These are phyloP conservation scores for Fraxinus ornus DNA, from an alignment of 305 asterid species.

Conservation along the genomic window DNA sequence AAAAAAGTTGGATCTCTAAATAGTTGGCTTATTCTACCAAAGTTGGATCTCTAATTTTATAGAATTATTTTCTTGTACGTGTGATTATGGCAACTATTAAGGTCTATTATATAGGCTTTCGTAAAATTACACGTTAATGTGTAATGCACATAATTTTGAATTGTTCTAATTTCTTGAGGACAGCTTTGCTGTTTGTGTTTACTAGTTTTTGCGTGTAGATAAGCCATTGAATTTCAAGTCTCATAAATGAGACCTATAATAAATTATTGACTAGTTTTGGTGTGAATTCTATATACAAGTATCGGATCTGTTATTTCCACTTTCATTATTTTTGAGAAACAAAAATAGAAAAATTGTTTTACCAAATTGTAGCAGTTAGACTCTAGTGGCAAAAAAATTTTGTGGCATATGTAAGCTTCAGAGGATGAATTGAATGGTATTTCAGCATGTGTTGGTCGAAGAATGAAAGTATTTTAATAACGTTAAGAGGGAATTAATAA, in stretches of 20 bases:
- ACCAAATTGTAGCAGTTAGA: neutral
- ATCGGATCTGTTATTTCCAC: neutral
- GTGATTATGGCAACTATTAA: neutral
- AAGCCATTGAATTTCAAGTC: neutral
- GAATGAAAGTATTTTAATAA: neutral
- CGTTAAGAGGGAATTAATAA: neutral
- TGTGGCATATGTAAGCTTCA: neutral
- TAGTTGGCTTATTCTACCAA: too few relatives aligned
- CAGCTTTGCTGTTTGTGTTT: neutral
- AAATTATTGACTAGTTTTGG: neutral
- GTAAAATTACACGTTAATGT: neutral
- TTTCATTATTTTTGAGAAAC: neutral
- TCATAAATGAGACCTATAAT: neutral
- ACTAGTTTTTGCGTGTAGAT: neutral
- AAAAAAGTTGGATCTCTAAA: neutral
- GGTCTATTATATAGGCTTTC: neutral
- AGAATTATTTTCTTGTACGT: neutral
- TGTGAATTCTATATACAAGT: neutral
- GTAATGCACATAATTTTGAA: neutral
- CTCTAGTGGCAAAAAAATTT: neutral
- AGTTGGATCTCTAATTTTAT: neutral
- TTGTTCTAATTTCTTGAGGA: neutral
- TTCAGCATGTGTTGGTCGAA: neutral
- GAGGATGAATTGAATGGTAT: neutral
- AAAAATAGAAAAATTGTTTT: too few relatives aligned